Evolutionary conservation across 176 grass and related monocot species (phyloP), one percentile per base, ranked within the genome.

Genomic region (Juncus effusus): DNA sequence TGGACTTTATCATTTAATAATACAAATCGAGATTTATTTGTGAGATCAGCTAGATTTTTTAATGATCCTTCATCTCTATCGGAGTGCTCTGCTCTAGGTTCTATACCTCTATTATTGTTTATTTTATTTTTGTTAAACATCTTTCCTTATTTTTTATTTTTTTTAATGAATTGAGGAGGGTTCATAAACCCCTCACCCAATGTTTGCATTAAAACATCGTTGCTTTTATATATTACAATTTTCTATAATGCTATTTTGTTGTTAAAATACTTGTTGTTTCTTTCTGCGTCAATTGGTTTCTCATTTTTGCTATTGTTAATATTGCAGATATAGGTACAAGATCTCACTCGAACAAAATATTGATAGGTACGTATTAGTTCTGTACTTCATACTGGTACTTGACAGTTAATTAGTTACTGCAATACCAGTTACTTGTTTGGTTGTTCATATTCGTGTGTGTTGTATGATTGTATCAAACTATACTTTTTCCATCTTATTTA

Each of bases 21-120:
- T 5, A 50, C 19, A 40, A 16, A 58, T n/a, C 12, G 42, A 49
- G 10, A 12, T 9, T n/a, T 65, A 3, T 6, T 40, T 50, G 4
- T 65, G 37, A 7, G 42, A 12, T 50, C 63, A 49, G 40, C 63
- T 50, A 65, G n/a, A 45, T 65, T 45, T 42, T 63, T 40, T 36
- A 63, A 5, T 40, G 7, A 55, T 41, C 50, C 16, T 16, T 37
- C 9, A 15, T 52, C 68, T 19, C 3, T 0, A 55, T 38, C 68
- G 0, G 54, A 13, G 19, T 72, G 68, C 53, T 59, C 42, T 59
- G 39, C 38, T 47, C 44, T 5, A 47, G 44, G 19, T 28, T 28
- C 19, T 28, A 28, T 28, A 28, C 19, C 19, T 28, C 19, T 28
- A 28, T 28, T 28, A 52, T 12, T 52, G 49, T 52, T 52, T 52